Base-by-base conservation (phyloP, 1,284 basidiomycete species). In the Laetiporus sulphureus region DNA sequence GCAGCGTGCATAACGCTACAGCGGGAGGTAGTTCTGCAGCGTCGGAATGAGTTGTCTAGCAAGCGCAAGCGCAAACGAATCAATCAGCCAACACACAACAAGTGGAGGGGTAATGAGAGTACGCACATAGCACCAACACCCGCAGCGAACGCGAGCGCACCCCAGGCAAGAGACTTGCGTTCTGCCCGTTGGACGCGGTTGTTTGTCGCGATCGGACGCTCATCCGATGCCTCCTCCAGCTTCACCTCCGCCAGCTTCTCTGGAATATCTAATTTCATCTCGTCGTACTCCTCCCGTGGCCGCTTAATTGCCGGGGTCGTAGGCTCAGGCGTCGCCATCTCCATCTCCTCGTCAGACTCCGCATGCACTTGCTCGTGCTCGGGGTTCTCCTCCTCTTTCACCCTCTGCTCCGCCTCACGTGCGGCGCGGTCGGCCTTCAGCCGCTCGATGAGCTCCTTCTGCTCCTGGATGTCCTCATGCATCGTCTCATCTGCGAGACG, bases 161-260 rank as follows among this genome's bases (percentile, higher is more conserved):
- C 86, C 85, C 85, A 89, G 1, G 78, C 81, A 46, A 78, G 66
- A 13, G 79, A 78, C 58, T 80, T 84, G 53, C 75, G 72, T 58
- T 74, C 69, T 2, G 86, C 79, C n/a, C n/a, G n/a, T n/a, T n/a
- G n/a, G n/a, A n/a, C n/a, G n/a, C n/a, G n/a, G n/a, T n/a, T n/a
- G n/a, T n/a, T n/a, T n/a, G n/a, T n/a, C n/a, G 71, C 79, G 49
- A 87, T 75, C 22, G 63, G 65, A 36, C 85, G 72, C 37, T 69
- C 71, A 1, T 61, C 53, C 57, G 80, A 75, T 22, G 74, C 72
- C 40, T 53, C 55, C n/a, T 51, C 40, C 1, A 45, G 55, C 50
- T 82, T 77, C 60, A 76, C 78, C 63, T 84, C 79, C 34, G 80
- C 61, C 57, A 87, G 81, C 43, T 64, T 60, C 38, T 75, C 54